Evolutionary conservation across 129 eudicot species (phyloP).

Genomic region (Ambrosia trifida): DNA sequence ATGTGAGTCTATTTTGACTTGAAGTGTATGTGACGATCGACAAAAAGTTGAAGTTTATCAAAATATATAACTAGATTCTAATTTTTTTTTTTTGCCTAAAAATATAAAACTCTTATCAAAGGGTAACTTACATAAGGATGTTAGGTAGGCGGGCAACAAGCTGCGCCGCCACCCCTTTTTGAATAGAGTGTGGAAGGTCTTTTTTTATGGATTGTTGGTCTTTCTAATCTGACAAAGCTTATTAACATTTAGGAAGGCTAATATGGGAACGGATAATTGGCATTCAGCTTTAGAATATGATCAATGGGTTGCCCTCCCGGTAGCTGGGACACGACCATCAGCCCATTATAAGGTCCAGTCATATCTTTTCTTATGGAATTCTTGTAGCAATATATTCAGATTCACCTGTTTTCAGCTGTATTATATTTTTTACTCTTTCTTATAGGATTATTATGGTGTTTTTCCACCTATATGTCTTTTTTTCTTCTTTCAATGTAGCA

Average conservation of each 20-base stretch:
- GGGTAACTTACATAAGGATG: slow-evolving; percentile 26
- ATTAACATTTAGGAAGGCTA: slow-evolving; percentile 23
- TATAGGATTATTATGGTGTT: slow-evolving; percentile 1
- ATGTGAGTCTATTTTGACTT: neutral
- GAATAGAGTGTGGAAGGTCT: too few relatives aligned
- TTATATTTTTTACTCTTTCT: too few relatives aligned
- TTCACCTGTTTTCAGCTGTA: slow-evolving; percentile 7
- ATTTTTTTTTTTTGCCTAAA: too few relatives aligned
- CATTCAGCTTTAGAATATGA: too few relatives aligned
- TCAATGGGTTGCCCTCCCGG: slow-evolving; percentile 62
- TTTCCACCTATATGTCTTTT: slow-evolving; percentile 8
- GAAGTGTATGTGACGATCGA: neutral
- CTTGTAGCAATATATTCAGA: slow-evolving; percentile 4
- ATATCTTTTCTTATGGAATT: slow-evolving; percentile 3
- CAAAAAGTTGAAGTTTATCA: neutral
- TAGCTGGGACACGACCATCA: slow-evolving; percentile 57
- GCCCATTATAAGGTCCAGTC: slow-evolving; percentile 74
- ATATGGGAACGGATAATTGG: too few relatives aligned
- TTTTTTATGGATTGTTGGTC: too few relatives aligned
- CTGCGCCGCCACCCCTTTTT: too few relatives aligned
- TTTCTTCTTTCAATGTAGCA: slow-evolving; percentile 54
- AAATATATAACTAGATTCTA: neutral
- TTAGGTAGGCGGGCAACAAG: too few relatives aligned
- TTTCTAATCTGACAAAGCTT: too few relatives aligned
- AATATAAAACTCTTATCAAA: too few relatives aligned